Evolutionary conservation across 805 yeast species (phyloP), one percentile per base, ranked within the genome.

Genomic region (Naumovozyma baii): DNA sequence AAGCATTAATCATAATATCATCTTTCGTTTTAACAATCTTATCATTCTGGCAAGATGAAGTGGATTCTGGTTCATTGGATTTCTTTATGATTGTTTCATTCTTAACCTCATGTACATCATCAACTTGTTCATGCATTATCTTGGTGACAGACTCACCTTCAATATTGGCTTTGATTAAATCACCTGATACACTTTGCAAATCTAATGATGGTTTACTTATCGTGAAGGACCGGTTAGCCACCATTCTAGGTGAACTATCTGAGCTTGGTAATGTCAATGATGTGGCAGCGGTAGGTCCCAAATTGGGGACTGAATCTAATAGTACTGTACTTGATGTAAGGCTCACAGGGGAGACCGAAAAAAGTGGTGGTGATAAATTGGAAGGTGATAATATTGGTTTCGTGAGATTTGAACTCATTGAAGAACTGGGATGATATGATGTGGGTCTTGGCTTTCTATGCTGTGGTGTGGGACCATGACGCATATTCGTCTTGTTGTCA

Each of bases 391-490:
- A 9, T 13, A 29, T 29, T 29, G 31, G 14, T 5, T 5, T 29
- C 5, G 31, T 5, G 5, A n/a, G 12, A 22, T 8, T 22, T 8
- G 28, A 12, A 12, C 10, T 5, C 31, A 29, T 12, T 9, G 31
- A 12, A 13, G 31, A 44, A 3, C 49, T 47, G 3, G 94, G 94
- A 54, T 83, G 88, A 53, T 80, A 83, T 8, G 92, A 82, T 0
- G 90, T 83, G 32, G 94, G 94, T 57, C 94, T 73, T 41, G 86
- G 88, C 52, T 74, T 79, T 57, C 76, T 72, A 38, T 68, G 67
- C 20, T 70, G 73, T 7, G 74, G 26, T 1, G n/a, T n/a, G n/a
- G 44, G 33, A 7, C 17, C 39, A 17, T 30, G 34, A 7, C 30
- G 33, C 12, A 34, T 25, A 16, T 18, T 34, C 5, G 7, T 29